These are phyloP conservation scores for Noccaea bulbosa DNA, from an alignment of 345 rosid genomes.

Conservation along the genomic window DNA sequence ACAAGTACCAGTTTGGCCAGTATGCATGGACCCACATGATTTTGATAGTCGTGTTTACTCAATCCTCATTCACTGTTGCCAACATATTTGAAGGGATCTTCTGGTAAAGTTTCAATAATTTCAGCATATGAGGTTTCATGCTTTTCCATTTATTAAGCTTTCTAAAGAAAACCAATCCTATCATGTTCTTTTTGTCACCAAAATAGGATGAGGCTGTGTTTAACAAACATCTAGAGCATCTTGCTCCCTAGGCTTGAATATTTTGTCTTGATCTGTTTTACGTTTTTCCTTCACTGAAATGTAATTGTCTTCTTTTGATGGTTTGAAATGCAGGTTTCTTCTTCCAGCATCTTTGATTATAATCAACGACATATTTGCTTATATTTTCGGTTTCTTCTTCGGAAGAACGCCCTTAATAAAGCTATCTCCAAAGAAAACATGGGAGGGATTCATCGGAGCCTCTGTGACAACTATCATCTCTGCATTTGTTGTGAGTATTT, in stretches of 20 bases:
- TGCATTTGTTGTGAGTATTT: constrained; percentile 76
- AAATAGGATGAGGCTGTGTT: neutral
- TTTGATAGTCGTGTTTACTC: constrained; percentile 90
- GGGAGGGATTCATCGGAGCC: constrained; percentile 99
- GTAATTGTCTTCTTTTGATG: constrained; percentile 21
- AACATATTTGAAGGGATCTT: constrained; percentile 98
- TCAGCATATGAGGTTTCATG: neutral
- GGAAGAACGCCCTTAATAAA: constrained; percentile 95
- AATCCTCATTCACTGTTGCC: constrained; percentile 98
- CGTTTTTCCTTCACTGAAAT: neutral
- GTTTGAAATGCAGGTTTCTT: constrained; percentile 72
- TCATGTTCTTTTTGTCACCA: neutral
- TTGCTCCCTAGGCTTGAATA: neutral
- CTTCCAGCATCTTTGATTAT: constrained; percentile 97
- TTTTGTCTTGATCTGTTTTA: neutral
- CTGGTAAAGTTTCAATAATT: constrained; percentile 56
- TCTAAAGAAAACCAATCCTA: neutral
- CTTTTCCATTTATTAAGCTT: neutral
- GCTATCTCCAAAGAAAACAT: constrained; percentile 96
- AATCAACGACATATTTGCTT: constrained; percentile 90
- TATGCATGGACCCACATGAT: constrained; percentile 99
- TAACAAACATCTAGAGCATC: no score
- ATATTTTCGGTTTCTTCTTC: constrained; percentile 91
- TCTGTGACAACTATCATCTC: constrained; percentile 86
- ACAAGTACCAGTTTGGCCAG: constrained; percentile 99